These are phyloP conservation scores for Coniochaeta hoffmannii DNA, from an alignment of 2,329 filamentous ascomycete genomes.

Conservation along the genomic window DNA sequence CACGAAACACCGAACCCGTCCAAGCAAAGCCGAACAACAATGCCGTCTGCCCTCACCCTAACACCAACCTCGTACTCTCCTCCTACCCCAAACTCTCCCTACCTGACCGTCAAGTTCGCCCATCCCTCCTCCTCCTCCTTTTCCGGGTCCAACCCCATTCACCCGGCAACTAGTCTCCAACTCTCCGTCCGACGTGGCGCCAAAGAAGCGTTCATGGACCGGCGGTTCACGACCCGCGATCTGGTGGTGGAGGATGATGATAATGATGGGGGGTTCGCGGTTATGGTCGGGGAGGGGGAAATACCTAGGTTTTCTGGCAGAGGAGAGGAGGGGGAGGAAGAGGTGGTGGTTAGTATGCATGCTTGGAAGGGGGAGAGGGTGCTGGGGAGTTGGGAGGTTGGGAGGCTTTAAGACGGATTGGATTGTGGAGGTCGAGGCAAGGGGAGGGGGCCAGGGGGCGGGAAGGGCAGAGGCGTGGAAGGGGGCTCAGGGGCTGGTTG, in stretches of 20 bases:
- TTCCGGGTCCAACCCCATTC: background rate
- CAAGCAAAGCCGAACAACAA: background rate
- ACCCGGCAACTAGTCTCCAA: background rate
- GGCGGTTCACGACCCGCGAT: background rate
- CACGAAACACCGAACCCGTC: too few relatives aligned
- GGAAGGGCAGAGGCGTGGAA: too few relatives aligned
- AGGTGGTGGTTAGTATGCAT: constrained; percentile 9
- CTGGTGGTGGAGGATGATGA: background rate
- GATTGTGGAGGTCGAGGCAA: background rate
- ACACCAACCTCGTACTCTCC: background rate
- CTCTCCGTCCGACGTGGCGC: background rate
- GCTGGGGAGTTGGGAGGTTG: constrained; percentile 10
- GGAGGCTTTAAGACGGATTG: constrained; percentile 7
- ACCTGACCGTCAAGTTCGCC: background rate
- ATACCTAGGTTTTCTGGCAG: background rate
- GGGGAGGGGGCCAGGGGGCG: too few relatives aligned
- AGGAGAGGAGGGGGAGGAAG: background rate
- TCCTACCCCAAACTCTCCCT: background rate
- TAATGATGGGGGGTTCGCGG: background rate
- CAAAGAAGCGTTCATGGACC: background rate
- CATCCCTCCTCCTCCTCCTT: background rate
- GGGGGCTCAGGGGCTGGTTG: too few relatives aligned
- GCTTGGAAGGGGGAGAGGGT: constrained; percentile 12
- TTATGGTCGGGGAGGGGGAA: background rate
- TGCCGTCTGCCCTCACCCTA: background rate